phyloP scores from a whole-genome alignment of 2,329 filamentous ascomycete species.

The Bretziella fagacearum region DNA sequence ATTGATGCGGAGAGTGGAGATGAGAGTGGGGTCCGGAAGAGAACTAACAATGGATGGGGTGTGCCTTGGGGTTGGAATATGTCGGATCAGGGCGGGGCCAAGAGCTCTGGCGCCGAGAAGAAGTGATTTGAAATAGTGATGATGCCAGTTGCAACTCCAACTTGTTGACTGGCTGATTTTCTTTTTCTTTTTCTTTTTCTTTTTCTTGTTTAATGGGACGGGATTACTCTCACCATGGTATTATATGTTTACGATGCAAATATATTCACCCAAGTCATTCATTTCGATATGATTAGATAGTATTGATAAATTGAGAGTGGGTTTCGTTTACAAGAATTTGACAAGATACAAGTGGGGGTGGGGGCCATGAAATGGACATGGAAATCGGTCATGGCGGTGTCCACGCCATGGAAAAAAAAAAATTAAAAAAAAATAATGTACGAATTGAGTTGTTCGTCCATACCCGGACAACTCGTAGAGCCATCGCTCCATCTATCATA shows the following conservation, averaged over 20 bases:
- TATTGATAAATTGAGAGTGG: not conserved
- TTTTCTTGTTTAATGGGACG: not conserved
- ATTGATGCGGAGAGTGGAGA: constrained; percentile 58
- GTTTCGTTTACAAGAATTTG: not conserved
- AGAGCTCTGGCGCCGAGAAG: constrained; percentile 26
- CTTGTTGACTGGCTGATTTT: too few relatives aligned
- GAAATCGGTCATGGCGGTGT: too few relatives aligned
- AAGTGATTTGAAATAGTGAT: constrained; percentile 13
- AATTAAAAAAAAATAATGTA: not conserved
- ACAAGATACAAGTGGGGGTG: not conserved
- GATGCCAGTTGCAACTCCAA: not conserved
- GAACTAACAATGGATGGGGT: constrained; percentile 25
- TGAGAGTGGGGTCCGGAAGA: constrained; percentile 31
- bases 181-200: too few relatives aligned
- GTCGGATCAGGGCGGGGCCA: constrained; percentile 17
- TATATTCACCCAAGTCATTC: not conserved
- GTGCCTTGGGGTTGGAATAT: constrained; percentile 31
- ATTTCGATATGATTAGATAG: constrained; percentile 1
- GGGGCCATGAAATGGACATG: not conserved
- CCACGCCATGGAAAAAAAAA: too few relatives aligned
- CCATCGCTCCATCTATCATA: too few relatives aligned
- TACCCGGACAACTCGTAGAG: too few relatives aligned
- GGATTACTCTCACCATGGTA: not conserved
- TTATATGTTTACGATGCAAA: not conserved
- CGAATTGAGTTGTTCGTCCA: too few relatives aligned